Conservation (phyloP, 2,329 filamentous ascomycete genomes). For the Plectosphaerella cucumerina region DNA sequence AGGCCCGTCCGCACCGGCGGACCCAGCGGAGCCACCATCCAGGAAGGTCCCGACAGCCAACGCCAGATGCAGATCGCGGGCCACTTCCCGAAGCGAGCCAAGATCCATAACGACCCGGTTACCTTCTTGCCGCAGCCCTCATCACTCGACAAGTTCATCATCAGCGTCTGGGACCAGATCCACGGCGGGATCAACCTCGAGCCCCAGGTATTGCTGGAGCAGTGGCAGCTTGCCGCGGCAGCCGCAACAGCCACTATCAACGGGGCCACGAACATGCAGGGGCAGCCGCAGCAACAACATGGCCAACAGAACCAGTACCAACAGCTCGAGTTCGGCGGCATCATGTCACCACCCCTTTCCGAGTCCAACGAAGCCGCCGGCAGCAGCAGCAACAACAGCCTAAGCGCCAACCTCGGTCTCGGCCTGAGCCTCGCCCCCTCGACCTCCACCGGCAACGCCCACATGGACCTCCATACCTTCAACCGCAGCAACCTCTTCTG, state of each 20-base stretch:
- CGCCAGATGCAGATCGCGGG: slow-evolving; percentile 13
- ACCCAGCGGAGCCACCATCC: not conserved
- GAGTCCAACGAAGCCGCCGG: slow-evolving; percentile 6
- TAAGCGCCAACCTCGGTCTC: slow-evolving; percentile 4
- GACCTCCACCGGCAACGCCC: not conserved
- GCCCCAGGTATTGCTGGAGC: slow-evolving; percentile 21
- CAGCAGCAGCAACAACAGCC: not conserved
- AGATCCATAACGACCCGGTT: slow-evolving; percentile 5
- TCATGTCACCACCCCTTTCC: slow-evolving; percentile 8
- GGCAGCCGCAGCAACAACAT: not conserved
- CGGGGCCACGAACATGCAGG: slow-evolving; percentile 5
- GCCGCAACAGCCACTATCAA: slow-evolving; percentile 14
- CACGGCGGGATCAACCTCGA: slow-evolving; percentile 23
- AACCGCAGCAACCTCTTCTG: slow-evolving; percentile 25
- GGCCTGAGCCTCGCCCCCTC: not conserved
- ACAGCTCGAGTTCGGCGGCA: slow-evolving; percentile 7
- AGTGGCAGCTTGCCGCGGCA: slow-evolving; percentile 15
- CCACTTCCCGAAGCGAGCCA: slow-evolving; percentile 15
- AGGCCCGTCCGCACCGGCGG: slow-evolving; percentile 2
- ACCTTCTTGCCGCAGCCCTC: slow-evolving; percentile 10
- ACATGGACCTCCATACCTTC: slow-evolving; percentile 14
- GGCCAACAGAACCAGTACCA: slow-evolving; percentile 9
- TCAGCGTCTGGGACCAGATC: slow-evolving; percentile 28
- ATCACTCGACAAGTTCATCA: slow-evolving; percentile 23
- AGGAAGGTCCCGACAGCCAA: slow-evolving; percentile 9